These are phyloP conservation scores for Cinnamomum chago DNA, from an alignment of 164 flowering plant genomes.

Conservation along the genomic window DNA sequence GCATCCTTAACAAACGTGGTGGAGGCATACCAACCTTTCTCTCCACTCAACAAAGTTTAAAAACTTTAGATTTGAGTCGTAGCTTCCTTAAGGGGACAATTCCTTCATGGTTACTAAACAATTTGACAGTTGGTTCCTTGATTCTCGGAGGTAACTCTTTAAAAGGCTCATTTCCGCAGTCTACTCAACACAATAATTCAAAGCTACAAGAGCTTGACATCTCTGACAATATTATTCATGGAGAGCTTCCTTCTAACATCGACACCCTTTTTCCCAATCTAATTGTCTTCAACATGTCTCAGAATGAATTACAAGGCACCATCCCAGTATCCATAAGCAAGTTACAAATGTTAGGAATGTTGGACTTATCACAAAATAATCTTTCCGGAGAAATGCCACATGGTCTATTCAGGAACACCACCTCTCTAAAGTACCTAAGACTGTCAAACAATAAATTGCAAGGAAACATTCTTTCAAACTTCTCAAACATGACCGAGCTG, in stretches of 20 bases:
- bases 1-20: not conserved
- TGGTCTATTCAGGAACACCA: not conserved
- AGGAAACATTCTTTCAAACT: not conserved
- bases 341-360: not conserved
- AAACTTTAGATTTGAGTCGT: not conserved
- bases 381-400: not conserved
- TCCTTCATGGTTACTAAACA: constrained; percentile 1
- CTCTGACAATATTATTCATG: not conserved
- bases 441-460: not conserved
- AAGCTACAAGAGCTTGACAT: not conserved
- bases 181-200: not conserved
- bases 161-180: not conserved
- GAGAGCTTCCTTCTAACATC: not conserved
- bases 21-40: not conserved
- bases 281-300: not conserved
- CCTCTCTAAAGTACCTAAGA: not conserved
- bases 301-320: not conserved
- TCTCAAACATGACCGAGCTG: not conserved
- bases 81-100: not conserved
- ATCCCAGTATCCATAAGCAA: not conserved
- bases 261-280: not conserved
- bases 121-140: not conserved
- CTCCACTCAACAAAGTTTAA: not conserved
- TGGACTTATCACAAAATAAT: not conserved
- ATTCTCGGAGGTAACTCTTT: not conserved